A percentile compares a stretch with the other conserved stretches of the same genome.
These are phyloP conservation scores for Aspergillus latus DNA, from an alignment of 2,329 filamentous ascomycete genomes.

Conservation along the genomic window DNA sequence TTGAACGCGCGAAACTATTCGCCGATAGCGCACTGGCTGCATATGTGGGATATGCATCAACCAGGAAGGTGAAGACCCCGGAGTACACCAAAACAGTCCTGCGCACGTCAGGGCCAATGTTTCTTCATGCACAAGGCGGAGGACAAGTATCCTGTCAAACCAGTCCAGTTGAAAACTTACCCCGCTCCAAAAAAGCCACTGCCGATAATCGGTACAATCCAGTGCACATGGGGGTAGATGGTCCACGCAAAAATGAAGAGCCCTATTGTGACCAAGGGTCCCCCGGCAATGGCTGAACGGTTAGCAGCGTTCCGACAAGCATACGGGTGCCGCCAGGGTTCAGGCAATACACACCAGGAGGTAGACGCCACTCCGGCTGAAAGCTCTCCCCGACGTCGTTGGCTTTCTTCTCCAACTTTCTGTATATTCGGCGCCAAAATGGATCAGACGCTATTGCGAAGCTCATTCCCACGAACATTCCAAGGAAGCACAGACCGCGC, in stretches of 20 bases:
- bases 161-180: slow-evolving; percentile 50
- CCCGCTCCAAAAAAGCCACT: slow-evolving; percentile 69
- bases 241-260: slow-evolving; percentile 91
- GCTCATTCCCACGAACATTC: slow-evolving; percentile 50
- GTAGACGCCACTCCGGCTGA: slow-evolving; percentile 85
- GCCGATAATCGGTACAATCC: slow-evolving; percentile 73
- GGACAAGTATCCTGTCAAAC: slow-evolving; percentile 2
- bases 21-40: slow-evolving; percentile 70
- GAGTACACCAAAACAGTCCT: slow-evolving; percentile 77
- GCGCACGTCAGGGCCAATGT: slow-evolving; percentile 13
- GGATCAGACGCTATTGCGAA: slow-evolving; percentile 47
- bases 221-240: slow-evolving; percentile 69
- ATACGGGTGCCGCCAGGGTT: background rate
- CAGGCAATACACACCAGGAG: slow-evolving; percentile 55
- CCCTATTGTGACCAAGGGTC: slow-evolving; percentile 72
- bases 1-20: slow-evolving; percentile 75
- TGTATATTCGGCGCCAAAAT: slow-evolving; percentile 48
- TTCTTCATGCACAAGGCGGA: background rate
- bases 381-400: slow-evolving; percentile 47
- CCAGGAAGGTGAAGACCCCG: slow-evolving; percentile 85
- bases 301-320: slow-evolving; percentile 3
- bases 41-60: slow-evolving; percentile 56
- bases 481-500: slow-evolving; percentile 73
- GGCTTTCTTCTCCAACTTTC: slow-evolving; percentile 40
- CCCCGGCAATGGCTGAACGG: slow-evolving; percentile 63